Evolutionary conservation across 2,329 filamentous ascomycete species (phyloP).

Genomic region (Fusarium avenaceum): DNA sequence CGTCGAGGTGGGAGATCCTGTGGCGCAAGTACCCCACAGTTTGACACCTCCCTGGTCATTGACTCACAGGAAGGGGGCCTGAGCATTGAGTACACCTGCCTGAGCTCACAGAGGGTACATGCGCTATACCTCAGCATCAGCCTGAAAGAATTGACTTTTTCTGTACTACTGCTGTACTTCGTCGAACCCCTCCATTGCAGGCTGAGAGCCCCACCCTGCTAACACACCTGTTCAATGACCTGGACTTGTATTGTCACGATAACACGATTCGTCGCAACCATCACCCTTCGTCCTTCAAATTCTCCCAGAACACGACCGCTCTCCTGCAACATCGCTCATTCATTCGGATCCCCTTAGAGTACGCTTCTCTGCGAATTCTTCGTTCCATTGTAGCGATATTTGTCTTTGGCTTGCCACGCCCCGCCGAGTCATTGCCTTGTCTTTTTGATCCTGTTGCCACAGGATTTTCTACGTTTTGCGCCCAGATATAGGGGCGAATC

Average conservation of each 20-base stretch:
- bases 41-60: conserved; percentile 28
- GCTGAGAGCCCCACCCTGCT: conserved; percentile 33
- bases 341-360: conserved; percentile 20
- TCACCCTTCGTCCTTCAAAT: conserved; percentile 20
- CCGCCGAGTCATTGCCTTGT: conserved; percentile 32
- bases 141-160: not conserved
- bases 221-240: conserved; percentile 38
- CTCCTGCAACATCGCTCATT: conserved; percentile 16
- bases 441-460: conserved; percentile 36
- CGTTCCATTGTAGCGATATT: conserved; percentile 18
- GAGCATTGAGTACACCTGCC: no score
- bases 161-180: conserved; percentile 3
- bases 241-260: conserved; percentile 43
- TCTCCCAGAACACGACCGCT: conserved; percentile 15
- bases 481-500: conserved; percentile 31
- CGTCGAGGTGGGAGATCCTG: conserved; percentile 24
- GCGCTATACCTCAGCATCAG: not conserved
- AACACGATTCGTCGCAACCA: conserved; percentile 40
- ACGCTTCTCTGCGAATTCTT: conserved; percentile 3
- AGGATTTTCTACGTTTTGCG: conserved; percentile 42
- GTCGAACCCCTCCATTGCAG: conserved; percentile 39
- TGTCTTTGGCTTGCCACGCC: conserved; percentile 17
- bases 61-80: conserved; percentile 31
- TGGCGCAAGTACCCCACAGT: conserved; percentile 28
- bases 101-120: not conserved